phyloP scores from a whole-genome alignment of 179 eudicot species.

The Heliamphora pulchella region DNA sequence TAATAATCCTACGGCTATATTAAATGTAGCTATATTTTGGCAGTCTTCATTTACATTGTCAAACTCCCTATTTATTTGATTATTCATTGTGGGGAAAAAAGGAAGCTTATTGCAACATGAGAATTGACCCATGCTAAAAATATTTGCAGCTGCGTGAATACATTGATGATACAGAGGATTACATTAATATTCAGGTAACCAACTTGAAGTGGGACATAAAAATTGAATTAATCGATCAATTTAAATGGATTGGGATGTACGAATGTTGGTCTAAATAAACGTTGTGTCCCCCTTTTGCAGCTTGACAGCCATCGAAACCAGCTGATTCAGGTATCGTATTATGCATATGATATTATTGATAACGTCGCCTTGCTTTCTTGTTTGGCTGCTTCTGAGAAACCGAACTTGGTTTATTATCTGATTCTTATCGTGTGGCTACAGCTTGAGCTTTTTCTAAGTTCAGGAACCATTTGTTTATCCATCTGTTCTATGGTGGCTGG shows the following conservation, averaged over 20 bases:
- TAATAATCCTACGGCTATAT: too few species aligned
- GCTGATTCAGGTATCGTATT: slow-evolving; percentile 71
- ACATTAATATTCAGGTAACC: slow-evolving; percentile 89
- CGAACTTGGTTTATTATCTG: background rate
- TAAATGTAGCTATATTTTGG: too few species aligned
- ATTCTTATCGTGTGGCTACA: slow-evolving; percentile 26
- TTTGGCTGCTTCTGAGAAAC: background rate
- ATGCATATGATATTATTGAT: background rate
- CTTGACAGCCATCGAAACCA: slow-evolving; percentile 96
- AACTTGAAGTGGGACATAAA: background rate
- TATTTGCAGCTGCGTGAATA: slow-evolving; percentile 82
- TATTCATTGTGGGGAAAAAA: background rate
- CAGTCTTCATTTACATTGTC: too few species aligned
- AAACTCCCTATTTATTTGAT: background rate
- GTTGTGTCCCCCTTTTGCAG: slow-evolving; percentile 35
- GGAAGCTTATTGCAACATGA: background rate
- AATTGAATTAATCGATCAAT: background rate
- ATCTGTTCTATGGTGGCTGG: slow-evolving; percentile 76
- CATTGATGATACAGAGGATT: slow-evolving; percentile 94
- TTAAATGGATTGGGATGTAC: background rate
- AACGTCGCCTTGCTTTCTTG: background rate
- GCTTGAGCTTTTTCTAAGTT: slow-evolving; percentile 82
- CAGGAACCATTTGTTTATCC: slow-evolving; percentile 69
- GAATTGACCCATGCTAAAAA: background rate
- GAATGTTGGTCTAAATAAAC: background rate